Evolutionary conservation across 2,329 filamentous ascomycete genomes (phyloP).

Genomic region (Zymoseptoria passerinii): DNA sequence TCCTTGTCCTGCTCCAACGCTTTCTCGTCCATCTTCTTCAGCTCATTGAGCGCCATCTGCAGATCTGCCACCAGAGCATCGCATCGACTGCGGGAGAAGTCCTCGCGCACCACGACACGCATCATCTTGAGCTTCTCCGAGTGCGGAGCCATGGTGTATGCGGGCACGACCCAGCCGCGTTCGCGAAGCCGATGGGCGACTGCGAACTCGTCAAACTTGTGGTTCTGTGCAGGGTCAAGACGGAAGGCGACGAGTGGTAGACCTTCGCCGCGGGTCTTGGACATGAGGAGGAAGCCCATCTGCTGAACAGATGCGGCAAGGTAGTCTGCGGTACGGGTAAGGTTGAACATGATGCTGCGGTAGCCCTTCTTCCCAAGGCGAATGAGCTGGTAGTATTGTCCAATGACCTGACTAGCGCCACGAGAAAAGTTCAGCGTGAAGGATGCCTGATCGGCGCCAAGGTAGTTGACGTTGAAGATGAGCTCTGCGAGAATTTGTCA

Average conservation of each 20-base stretch:
- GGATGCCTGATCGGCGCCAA: conserved; percentile 87
- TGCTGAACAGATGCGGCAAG: conserved; percentile 63
- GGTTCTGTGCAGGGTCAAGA: conserved; percentile 49
- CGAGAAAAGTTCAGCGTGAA: conserved; percentile 98
- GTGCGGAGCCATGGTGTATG: conserved; percentile 93
- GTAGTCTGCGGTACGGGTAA: conserved; percentile 84
- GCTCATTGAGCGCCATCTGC: conserved; percentile 62
- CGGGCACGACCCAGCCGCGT: conserved; percentile 86
- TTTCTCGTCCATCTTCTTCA: conserved; percentile 66
- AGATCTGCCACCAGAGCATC: conserved; percentile 72
- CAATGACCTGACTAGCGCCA: conserved; percentile 87
- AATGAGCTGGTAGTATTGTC: conserved; percentile 96
- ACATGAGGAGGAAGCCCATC: conserved; percentile 83
- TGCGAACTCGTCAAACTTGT: conserved; percentile 49
- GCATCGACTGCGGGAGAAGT: conserved; percentile 76
- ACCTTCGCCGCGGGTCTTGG: conserved; percentile 64
- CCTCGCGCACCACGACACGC: conserved; percentile 84
- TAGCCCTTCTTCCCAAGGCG: conserved; percentile 89
- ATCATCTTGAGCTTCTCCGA: conserved; percentile 80
- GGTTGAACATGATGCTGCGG: conserved; percentile 85
- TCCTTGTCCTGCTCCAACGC: conserved; percentile 61
- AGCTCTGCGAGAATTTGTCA: conserved; percentile 48
- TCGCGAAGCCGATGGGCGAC: conserved; percentile 75
- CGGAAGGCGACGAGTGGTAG: conserved; percentile 88
- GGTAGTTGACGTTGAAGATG: conserved; percentile 99